Conservation (phyloP, 148 eudicot genomes). For the Cornus suecica region DNA sequence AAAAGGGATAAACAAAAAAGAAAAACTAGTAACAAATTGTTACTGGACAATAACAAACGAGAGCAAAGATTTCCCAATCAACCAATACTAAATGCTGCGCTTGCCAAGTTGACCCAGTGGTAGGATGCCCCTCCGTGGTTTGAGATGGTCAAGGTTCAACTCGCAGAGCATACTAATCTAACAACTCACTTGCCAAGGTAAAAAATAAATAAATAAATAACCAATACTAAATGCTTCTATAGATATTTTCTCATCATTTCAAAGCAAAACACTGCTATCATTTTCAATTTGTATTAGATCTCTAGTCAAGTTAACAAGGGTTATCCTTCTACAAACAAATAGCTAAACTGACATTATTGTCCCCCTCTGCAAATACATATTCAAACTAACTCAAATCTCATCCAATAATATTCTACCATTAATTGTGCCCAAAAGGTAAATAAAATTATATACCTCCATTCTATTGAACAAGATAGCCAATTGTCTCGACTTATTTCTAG, state of each 20-base stretch:
- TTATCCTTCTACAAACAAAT: neutral
- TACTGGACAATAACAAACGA: too few species aligned
- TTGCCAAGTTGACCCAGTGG: too few species aligned
- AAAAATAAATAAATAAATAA: too few species aligned
- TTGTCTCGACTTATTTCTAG: neutral
- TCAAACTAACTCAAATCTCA: neutral
- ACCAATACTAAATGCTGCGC: neutral
- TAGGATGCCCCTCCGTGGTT: too few species aligned
- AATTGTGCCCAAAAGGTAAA: neutral
- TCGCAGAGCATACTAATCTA: too few species aligned
- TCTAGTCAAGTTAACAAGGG: neutral
- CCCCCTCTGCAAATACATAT: conserved; percentile 6
- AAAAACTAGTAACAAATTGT: too few species aligned
- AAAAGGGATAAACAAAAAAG: too few species aligned
- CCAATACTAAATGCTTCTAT: neutral
- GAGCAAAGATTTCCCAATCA: too few species aligned
- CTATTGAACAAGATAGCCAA: neutral
- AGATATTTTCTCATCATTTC: neutral
- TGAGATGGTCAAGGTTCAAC: too few species aligned
- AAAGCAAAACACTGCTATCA: neutral
- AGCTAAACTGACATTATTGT: neutral
- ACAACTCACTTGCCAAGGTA: too few species aligned
- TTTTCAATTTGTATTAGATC: neutral
- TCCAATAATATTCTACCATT: neutral
- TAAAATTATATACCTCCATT: neutral